Evolutionary conservation across 2,329 filamentous ascomycete species (phyloP), one percentile per base, ranked within the genome.

Genomic region (Colletotrichum zoysiae): DNA sequence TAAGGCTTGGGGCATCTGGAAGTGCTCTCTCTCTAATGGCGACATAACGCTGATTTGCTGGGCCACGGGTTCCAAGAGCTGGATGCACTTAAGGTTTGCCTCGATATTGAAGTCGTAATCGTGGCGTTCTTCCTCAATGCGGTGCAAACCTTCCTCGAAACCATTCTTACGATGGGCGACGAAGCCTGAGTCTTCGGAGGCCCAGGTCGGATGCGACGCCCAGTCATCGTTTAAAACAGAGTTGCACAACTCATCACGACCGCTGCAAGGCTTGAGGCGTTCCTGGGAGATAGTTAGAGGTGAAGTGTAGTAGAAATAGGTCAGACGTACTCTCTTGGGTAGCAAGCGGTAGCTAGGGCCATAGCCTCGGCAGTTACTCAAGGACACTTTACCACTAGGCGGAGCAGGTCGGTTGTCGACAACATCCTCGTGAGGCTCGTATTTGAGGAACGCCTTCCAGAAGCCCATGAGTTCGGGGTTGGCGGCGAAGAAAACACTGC

Each of bases 71-170:
- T 98, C 95, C 51, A 99, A 89, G 5, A 99, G 90, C 81, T 98
- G 96, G 71, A 99, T 97, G 61, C 96, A 98, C 76, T 97, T 95
- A 73, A 93, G 90, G 78, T 96, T 97, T 11, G 94, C 93, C 82
- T 99, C 96, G 65, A 99, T 98, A 79, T 98, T 96, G 83, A 97
- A 97, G 81, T 99, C 96, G 77, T 99, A 99, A 79, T 99, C 96
- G 79, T 99, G 96, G 5, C 96, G 93, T 81, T 99, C 96, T 82
- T 99, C 96, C 82, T 99, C 96, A 73, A 99, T 98, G 26, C 96
- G 89, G 79, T 99, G 96, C 11, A 99, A 89, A 42, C 93, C 93
- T 81, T 99, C 96, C 81, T 99, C 96, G 75, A 93, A 97, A 66
- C 92, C 90, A 77, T 99, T 99, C 88, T 99, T 99, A 74, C 95